Evolutionary conservation across 2,329 filamentous ascomycete genomes (phyloP), one percentile per base, ranked within the genome.

Genomic region (Colletotrichum ledebouriae): DNA sequence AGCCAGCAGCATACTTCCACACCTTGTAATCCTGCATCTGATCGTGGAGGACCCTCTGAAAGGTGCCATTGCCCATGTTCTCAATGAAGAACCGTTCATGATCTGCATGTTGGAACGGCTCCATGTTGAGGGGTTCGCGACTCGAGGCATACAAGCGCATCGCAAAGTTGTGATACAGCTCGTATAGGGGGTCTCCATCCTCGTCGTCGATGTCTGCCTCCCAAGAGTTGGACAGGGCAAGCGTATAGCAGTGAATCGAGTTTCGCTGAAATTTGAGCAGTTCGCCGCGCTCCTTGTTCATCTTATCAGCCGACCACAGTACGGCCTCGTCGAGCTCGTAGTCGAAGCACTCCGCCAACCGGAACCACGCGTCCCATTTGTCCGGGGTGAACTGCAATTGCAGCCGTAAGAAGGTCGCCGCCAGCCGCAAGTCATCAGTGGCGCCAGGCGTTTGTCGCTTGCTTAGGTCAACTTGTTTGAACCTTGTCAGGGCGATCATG

Each of bases 331-430:
- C 94, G 13, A 97, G 83, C 73, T 97, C 94, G 58, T 93, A 91
- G 78, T 97, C 94, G 74, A 94, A 94, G 56, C 92, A 93, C 77
- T 97, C 94, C 0, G 91, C 94, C 25, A 97, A 86, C 12, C 93
- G 88, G 77, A 95, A 96, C 94, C 94, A 97, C 0, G 92, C 92
- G 76, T 97, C 92, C 94, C 94, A 97, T 63, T 90, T 89, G 46
- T 94, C 90, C 2, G 89, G 88, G 2, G 91, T 93, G 76, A 93
- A 94, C 72, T 97, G 93, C 1, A 97, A 79, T 76, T 97, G 94
- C 71, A 94, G 88, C 42, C 92, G 86, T 73, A 97, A 87, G 75
- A 94, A 96, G 0, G 89, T 91, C 52, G 92, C 89, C 3, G 93
- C 94, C 59, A 94, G 91, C 59, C 94, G 91, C 57, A 97, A 83